Conservation (phyloP, 2,329 filamentous ascomycete species). For the Septoria petroselini region DNA sequence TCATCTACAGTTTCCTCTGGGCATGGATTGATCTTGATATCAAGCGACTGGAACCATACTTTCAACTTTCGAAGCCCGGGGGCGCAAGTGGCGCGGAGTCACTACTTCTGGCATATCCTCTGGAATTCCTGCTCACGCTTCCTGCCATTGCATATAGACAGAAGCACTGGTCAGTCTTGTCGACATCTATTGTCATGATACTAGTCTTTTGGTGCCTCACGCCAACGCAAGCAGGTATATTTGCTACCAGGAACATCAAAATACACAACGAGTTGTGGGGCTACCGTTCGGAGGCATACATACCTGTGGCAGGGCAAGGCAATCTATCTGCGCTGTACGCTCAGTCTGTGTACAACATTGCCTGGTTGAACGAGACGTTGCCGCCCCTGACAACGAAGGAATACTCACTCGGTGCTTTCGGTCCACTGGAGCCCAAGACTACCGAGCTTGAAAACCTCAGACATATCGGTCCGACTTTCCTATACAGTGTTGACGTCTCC, state of each 20-base stretch:
- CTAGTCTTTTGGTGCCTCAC: conserved; percentile 56
- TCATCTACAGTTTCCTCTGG: conserved; percentile 57
- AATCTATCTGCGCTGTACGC: conserved; percentile 41
- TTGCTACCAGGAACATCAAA: conserved; percentile 38
- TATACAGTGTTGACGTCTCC: conserved; percentile 38
- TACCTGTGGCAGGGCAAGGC: conserved; percentile 35
- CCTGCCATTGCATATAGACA: conserved; percentile 43
- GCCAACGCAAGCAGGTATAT: conserved; percentile 55
- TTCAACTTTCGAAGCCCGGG: conserved; percentile 51
- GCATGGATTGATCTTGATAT: conserved; percentile 59
- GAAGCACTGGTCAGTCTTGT: conserved; percentile 53
- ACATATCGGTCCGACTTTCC: conserved; percentile 31
- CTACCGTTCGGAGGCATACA: conserved; percentile 26
- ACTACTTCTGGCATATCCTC: conserved; percentile 55
- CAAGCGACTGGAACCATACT: conserved; percentile 59
- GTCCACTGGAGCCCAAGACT: too few relatives aligned
- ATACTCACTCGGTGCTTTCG: conserved; percentile 48
- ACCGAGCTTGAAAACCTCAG: too few relatives aligned
- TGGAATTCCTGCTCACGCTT: conserved; percentile 47
- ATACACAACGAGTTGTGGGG: neutral
- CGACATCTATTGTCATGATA: conserved; percentile 48
- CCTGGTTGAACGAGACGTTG: conserved; percentile 47
- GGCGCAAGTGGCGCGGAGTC: conserved; percentile 48
- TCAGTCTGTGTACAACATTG: conserved; percentile 48
- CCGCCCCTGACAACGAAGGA: conserved; percentile 47